A percentile compares a stretch with the other conserved stretches of the same genome.
Conservation (phyloP, 768 basidiomycete species). For the Gymnopilus dilepis region DNA sequence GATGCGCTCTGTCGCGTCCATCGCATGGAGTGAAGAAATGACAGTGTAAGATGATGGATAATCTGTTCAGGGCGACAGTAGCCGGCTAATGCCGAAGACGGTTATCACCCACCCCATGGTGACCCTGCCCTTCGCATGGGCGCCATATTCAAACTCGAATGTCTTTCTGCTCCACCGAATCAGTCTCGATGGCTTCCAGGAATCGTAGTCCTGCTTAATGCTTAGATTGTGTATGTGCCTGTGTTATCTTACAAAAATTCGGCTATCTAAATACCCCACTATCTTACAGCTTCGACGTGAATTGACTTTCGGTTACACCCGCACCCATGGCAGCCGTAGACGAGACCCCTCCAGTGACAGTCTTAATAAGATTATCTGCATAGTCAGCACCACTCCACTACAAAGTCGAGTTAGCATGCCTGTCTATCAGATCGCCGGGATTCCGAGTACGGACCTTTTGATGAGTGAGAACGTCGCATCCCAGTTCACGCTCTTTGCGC, state of each 20-base stretch:
- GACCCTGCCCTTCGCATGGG: too few species aligned
- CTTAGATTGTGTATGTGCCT: constrained; percentile 19
- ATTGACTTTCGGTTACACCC: constrained; percentile 93
- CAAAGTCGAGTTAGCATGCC: constrained; percentile 21
- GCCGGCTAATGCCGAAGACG: too few species aligned
- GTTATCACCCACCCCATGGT: too few species aligned
- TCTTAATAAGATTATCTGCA: constrained; percentile 89
- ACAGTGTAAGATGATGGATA: background rate
- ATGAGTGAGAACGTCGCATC: constrained; percentile 95
- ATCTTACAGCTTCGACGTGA: constrained; percentile 48
- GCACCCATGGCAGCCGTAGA: constrained; percentile 99
- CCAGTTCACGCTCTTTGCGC: constrained; percentile 89
- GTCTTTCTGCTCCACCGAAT: too few species aligned
- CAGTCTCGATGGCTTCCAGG: too few species aligned
- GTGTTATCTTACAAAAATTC: constrained; percentile 29
- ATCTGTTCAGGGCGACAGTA: constrained; percentile 24
- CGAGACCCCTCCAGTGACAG: constrained; percentile 95
- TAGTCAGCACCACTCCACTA: constrained; percentile 97
- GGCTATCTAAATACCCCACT: constrained; percentile 10
- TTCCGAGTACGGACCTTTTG: constrained; percentile 72
- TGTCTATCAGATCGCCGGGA: background rate
- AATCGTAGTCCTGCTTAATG: constrained; percentile 8
- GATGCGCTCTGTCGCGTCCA: constrained; percentile 70
- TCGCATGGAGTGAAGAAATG: constrained; percentile 28
- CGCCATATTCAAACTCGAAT: too few species aligned